Percentiles rank a stretch among this genome's conserved stretches.
Evolutionary conservation across 768 basidiomycete genomes (phyloP).

Genomic region (Suillus weaverae): DNA sequence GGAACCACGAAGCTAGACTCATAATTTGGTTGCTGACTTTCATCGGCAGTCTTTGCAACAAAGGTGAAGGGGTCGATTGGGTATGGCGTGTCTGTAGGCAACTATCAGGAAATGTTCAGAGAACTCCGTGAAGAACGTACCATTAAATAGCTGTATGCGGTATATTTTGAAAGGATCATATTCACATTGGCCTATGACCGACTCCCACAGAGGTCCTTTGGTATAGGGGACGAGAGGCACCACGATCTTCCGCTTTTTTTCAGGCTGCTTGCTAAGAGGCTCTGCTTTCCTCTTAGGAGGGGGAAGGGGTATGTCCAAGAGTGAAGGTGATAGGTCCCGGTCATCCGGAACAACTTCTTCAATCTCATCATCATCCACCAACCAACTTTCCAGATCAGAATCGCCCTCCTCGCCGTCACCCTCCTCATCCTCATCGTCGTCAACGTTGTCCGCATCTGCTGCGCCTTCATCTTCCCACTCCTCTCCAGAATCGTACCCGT

Average conservation of each 20-base stretch:
- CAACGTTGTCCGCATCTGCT: slow-evolving; percentile 75
- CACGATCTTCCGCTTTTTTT: slow-evolving; percentile 76
- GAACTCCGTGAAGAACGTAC: slow-evolving; percentile 41
- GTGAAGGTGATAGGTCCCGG: slow-evolving; percentile 35
- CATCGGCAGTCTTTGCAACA: slow-evolving; percentile 50
- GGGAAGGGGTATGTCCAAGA: slow-evolving; percentile 35
- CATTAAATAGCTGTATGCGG: slow-evolving; percentile 81
- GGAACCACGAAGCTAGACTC: slow-evolving; percentile 48
- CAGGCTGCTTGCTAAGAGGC: slow-evolving; percentile 40
- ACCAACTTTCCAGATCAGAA: slow-evolving; percentile 39
- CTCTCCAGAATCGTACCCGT: slow-evolving; percentile 90
- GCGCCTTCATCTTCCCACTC: slow-evolving; percentile 93
- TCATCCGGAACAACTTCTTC: slow-evolving; percentile 52
- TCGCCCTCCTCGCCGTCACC: slow-evolving; percentile 55
- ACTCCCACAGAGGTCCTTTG: slow-evolving; percentile 85
- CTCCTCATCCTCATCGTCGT: slow-evolving; percentile 64
- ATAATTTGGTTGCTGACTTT: slow-evolving; percentile 22
- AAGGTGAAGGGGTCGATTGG: slow-evolving; percentile 80
- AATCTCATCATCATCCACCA: slow-evolving; percentile 69
- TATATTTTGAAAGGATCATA: slow-evolving; percentile 74
- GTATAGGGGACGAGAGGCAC: slow-evolving; percentile 76
- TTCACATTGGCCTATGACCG: slow-evolving; percentile 60
- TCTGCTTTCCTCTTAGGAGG: slow-evolving; percentile 45
- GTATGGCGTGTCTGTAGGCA: slow-evolving; percentile 59
- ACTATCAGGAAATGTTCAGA: slow-evolving; percentile 6